Base-by-base conservation (phyloP, 164 flowering plant species). In the Magnolia officinalis region DNA sequence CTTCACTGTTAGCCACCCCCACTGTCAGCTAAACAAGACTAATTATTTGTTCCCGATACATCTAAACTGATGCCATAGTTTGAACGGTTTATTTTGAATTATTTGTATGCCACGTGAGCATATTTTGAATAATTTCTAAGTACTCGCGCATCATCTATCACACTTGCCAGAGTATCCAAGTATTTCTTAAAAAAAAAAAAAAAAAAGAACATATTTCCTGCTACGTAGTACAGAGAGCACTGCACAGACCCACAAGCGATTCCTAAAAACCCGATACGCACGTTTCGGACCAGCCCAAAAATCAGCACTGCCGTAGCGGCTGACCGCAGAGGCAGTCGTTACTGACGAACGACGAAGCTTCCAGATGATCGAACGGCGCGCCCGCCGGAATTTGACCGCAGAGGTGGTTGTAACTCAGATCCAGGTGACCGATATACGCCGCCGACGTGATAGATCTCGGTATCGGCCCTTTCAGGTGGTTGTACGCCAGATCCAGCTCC, bases 321-420 rank as follows among this genome's bases (percentile, higher is more conserved):
- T 81, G 80, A 18, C 98, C 98, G 61, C 97, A 93, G 1, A 95
- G 89, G 73, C 98, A 95, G 21, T 87, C 91, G 74, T 95, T 93
- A 78, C 74, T 78, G n/a, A 50, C 79, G 85, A 95, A 95, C 58
- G 95, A 90, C 20, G 94, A 79, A 50, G 94, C 94, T 76, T 95
- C 97, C 1, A 95, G 90, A 64, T 87, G 96, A 79, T 89, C 88
- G 74, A 92, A 93, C 21, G 94, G 97, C 6, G 90, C 70, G 1
- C 95, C 97, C 2, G 23, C 74, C 21, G 98, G 98, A 65, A 95
- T 95, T 70, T 51, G 75, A 7, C 98, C 98, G 66, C 98, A 95
- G 1, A 95, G 85, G 23, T 87, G 94, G 81, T 95, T 95, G 76
- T 93, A 89, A 69, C 97, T 90, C 79, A 93, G 81, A 81, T 95